Base-by-base conservation (phyloP, 768 basidiomycete genomes). In the Tephrocybe sp. region DNA sequence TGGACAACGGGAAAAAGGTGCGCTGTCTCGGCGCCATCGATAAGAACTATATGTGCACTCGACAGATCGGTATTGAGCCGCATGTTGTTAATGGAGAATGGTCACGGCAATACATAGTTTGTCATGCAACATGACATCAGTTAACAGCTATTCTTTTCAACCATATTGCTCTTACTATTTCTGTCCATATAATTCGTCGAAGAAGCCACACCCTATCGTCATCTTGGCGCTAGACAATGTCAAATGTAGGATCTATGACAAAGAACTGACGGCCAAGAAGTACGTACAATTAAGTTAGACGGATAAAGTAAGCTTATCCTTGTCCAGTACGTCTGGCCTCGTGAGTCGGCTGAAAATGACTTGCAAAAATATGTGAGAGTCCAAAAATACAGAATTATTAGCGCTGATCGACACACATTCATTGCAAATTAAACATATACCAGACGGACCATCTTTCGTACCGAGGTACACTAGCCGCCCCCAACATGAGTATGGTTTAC, bases 401-500 rank as follows among this genome's bases (percentile, higher is more conserved):
- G 29, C 29, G 33, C 33, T 15, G 33, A 34, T 34, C 33, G 33
- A 4, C 33, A 34, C 33, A 12, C 27, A n/a, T 29, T 11, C 7
- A 7, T 34, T 34, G 33, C 33, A 34, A n/a, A 34, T n/a, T n/a
- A n/a, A n/a, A n/a, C n/a, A n/a, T 15, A 34, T 34, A 34, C 33
- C 33, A n/a, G 8, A 34, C 11, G 7, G 8, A 34, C 33, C 5
- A 12, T 34, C 3, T 18, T 9, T 38, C 19, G 18, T 38, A 18
- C 37, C 37, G 37, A 38, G 12, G 37, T 7, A 19, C 18, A n/a
- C 6, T 10, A 19, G 19, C 12, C 5, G n/a, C 27, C 27, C 29
- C 27, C 29, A 24, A 47, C 37, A 21, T 29, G 37, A 34, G 24
- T 12, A 39, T 47, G n/a, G 36, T 25, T 27, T 46, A 46, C 45